These are phyloP conservation scores for Nadsonia commutata DNA, from an alignment of 1,139 yeast species.

Conservation along the genomic window DNA sequence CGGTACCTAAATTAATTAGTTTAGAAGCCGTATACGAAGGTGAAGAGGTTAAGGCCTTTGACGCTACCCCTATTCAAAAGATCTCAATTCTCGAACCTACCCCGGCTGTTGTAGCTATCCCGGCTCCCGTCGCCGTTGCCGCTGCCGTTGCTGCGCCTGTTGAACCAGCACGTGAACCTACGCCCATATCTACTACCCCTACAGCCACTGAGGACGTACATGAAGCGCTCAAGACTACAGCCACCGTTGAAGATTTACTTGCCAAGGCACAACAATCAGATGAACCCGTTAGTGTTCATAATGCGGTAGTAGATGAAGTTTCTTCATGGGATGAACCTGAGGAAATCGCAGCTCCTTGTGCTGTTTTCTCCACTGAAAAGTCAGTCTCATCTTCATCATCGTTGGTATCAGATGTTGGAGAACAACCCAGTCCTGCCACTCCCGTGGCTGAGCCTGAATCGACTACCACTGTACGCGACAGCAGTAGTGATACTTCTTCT, in stretches of 20 bases:
- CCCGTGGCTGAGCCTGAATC: conserved; percentile 5
- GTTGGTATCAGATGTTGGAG: too few relatives aligned
- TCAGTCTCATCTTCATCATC: too few relatives aligned
- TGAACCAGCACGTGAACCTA: conserved; percentile 18
- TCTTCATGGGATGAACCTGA: conserved; percentile 5
- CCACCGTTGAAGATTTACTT: conserved; percentile 9
- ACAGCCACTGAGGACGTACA: conserved; percentile 33
- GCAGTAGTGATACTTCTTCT: too few relatives aligned
- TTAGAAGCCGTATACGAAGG: conserved; percentile 75
- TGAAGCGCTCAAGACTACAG: conserved; percentile 29
- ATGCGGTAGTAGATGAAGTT: conserved; percentile 2
- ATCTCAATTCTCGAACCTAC: conserved; percentile 9
- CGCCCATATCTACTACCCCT: conserved; percentile 23
- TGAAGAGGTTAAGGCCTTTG: conserved; percentile 30
- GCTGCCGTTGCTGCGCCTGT: conserved; percentile 6
- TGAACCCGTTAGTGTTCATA: conserved; percentile 6
- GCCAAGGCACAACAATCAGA: conserved; percentile 22
- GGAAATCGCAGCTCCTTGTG: too few relatives aligned
- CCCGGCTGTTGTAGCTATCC: conserved; percentile 10
- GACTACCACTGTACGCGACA: too few relatives aligned
- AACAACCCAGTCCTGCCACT: too few relatives aligned
- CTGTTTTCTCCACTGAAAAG: too few relatives aligned
- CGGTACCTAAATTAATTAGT: conserved; percentile 63
- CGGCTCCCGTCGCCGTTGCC: conserved; percentile 14
- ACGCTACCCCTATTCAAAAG: conserved; percentile 16